phyloP scores from a whole-genome alignment of 768 basidiomycete genomes.

The Mycena galericulata region DNA sequence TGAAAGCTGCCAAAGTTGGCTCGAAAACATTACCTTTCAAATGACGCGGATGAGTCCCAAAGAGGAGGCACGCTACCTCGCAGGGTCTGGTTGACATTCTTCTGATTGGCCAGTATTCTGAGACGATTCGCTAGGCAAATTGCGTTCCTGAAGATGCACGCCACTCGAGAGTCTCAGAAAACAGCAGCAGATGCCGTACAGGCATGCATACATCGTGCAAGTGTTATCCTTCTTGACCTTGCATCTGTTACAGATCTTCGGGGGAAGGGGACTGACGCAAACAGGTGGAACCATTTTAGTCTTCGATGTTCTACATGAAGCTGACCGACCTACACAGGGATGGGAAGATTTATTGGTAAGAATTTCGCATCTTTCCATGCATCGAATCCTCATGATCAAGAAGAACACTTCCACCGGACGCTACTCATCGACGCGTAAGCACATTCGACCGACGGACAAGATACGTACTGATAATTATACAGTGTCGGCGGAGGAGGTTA shows the following conservation, averaged over 20 bases:
- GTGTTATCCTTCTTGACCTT: constrained; percentile 8
- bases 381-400: constrained; percentile 33
- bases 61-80: constrained; percentile 79
- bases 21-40: constrained; percentile 87
- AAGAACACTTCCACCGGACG: constrained; percentile 54
- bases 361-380: constrained; percentile 53
- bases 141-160: constrained; percentile 77
- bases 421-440: constrained; percentile 72
- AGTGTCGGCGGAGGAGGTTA: constrained; percentile 76
- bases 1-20: constrained; percentile 82
- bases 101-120: neutral
- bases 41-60: constrained; percentile 90
- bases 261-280: constrained; percentile 88
- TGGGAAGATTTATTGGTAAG: constrained; percentile 69
- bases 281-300: constrained; percentile 61
- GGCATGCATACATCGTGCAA: constrained; percentile 39
- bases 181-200: constrained; percentile 82
- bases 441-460: neutral
- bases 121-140: constrained; percentile 60
- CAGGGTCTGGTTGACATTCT: constrained; percentile 61
- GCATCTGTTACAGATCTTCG: constrained; percentile 67
- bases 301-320: constrained; percentile 15
- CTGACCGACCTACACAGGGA: constrained; percentile 46
- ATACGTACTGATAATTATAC: neutral
- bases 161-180: constrained; percentile 69